Evolutionary conservation across 805 yeast species (phyloP).

Genomic region (Pichia ethanolica): DNA sequence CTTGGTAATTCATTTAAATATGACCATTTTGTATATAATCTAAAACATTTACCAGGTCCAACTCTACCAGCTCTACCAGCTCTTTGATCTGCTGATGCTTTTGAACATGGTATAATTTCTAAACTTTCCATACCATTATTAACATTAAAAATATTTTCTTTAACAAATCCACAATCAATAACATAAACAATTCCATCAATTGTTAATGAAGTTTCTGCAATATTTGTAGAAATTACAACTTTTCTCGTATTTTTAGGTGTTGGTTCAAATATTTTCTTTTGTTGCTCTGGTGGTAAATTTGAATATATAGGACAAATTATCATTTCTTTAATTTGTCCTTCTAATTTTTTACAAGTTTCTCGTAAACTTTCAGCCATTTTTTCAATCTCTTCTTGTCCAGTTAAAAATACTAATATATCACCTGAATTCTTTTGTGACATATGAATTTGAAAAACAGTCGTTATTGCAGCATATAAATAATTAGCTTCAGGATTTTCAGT

Average conservation of each 20-base stretch:
- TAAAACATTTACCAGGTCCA: constrained; percentile 90
- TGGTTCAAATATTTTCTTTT: constrained; percentile 74
- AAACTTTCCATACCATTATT: constrained; percentile 83
- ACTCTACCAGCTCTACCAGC: constrained; percentile 99
- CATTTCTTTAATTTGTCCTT: constrained; percentile 44
- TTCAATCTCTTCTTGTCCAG: constrained; percentile 97
- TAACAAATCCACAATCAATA: constrained; percentile 91
- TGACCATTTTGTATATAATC: constrained; percentile 81
- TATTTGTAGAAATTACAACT: constrained; percentile 90
- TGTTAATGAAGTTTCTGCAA: constrained; percentile 95
- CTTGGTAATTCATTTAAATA: constrained; percentile 68
- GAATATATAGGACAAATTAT: constrained; percentile 86
- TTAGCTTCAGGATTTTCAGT: constrained; percentile 86
- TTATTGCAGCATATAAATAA: constrained; percentile 81
- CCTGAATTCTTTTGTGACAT: constrained; percentile 50
- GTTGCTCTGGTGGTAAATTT: constrained; percentile 79
- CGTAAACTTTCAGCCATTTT: constrained; percentile 60
- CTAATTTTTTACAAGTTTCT: constrained; percentile 42
- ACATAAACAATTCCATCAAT: constrained; percentile 94
- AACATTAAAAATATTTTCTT: constrained; percentile 85
- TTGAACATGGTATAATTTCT: constrained; percentile 80
- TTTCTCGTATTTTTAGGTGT: constrained; percentile 76
- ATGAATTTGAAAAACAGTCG: constrained; percentile 85
- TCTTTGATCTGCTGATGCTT: constrained; percentile 93
- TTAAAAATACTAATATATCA: constrained; percentile 82